Evolutionary conservation across 192 early-diverging fungal species (phyloP), one percentile per base, ranked within the genome.

Genomic region (Entophlyctis luteolus): DNA sequence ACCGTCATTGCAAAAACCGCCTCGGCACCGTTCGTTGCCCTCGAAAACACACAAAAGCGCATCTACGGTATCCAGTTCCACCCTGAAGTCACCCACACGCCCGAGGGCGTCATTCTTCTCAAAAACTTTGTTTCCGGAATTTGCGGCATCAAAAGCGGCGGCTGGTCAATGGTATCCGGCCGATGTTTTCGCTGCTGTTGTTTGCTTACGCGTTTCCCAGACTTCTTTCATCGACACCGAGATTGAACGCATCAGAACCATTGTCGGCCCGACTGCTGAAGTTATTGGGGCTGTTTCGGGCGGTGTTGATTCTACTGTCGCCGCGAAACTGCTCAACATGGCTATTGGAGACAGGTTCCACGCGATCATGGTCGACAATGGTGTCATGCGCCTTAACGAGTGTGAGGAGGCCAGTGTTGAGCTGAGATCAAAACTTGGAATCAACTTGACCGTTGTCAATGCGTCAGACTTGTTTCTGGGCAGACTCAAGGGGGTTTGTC

Each of bases 341-440:
- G 96, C 96, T 49, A 98, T 98, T 72, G 96, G 96, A 42, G 92
- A 96, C 65, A 90, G 96, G 28, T 98, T 98, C 89, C 96, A 98
- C 68, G 96, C 94, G 25, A 88, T 98, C 29, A 79, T 98, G 62
- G 96, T 98, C 18, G 94, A 98, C 69, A 98, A 98, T 74, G 96
- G 96, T 53, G 93, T 98, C 6, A 98, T 98, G 96, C 93, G 96
- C 72, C 79, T 94, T 48, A 93, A 95, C 76, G 96, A 98, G 80
- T 96, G 94, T 72, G 86, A 73, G 29, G 82, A 78, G 55, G 91
- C 91, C 69, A 90, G 95, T 79, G 79, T 87, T 77, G 89, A 85
- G 47, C 80, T 98, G 54, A 82, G 86, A 54, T 87, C 94, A 53
- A 91, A 93, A 67, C 84, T 98, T 69, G 92, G 92, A 54, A 96